phyloP scores from a whole-genome alignment of 495 filamentous ascomycete species.

The Penicillium pulvis region DNA sequence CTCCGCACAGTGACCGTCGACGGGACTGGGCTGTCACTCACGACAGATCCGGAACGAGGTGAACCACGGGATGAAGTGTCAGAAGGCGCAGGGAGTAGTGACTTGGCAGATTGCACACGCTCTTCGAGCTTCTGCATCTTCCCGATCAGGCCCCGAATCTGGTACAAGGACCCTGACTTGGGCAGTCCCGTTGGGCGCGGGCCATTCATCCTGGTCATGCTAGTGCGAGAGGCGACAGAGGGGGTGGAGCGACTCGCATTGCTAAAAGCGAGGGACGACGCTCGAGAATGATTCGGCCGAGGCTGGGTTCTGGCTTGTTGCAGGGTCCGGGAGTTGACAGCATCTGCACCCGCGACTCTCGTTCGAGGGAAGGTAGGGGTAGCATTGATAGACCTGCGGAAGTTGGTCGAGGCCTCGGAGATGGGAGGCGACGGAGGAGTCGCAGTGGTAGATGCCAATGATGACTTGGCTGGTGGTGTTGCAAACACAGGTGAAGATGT shows the following conservation, averaged over 20 bases:
- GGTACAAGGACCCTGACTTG: slow-evolving; percentile 82
- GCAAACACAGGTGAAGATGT: slow-evolving; percentile 73
- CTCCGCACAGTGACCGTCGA: slow-evolving; percentile 76
- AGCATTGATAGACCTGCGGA: slow-evolving; percentile 48
- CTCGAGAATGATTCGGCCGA: slow-evolving; percentile 48
- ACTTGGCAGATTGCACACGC: slow-evolving; percentile 88
- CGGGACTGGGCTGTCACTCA: slow-evolving; percentile 61
- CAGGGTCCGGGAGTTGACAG: slow-evolving; percentile 38
- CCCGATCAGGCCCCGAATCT: slow-evolving; percentile 88
- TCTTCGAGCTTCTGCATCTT: slow-evolving; percentile 97
- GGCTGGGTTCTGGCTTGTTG: slow-evolving; percentile 48
- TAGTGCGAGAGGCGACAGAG: slow-evolving; percentile 41
- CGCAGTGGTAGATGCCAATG: slow-evolving; percentile 73
- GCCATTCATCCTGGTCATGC: slow-evolving; percentile 32
- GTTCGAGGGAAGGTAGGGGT: slow-evolving; percentile 45
- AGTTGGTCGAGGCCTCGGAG: slow-evolving; percentile 50
- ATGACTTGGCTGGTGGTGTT: slow-evolving; percentile 69
- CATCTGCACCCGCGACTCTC: slow-evolving; percentile 39
- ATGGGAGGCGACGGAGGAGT: slow-evolving; percentile 69
- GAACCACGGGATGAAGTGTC: slow-evolving; percentile 80
- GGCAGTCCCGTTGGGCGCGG: slow-evolving; percentile 54
- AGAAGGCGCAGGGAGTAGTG: slow-evolving; percentile 81
- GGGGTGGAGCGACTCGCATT: slow-evolving; percentile 42
- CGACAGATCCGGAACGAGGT: slow-evolving; percentile 59
- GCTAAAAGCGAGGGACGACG: slow-evolving; percentile 53